Conservation (phyloP, 164 flowering plant genomes). For the Stephania japonica region DNA sequence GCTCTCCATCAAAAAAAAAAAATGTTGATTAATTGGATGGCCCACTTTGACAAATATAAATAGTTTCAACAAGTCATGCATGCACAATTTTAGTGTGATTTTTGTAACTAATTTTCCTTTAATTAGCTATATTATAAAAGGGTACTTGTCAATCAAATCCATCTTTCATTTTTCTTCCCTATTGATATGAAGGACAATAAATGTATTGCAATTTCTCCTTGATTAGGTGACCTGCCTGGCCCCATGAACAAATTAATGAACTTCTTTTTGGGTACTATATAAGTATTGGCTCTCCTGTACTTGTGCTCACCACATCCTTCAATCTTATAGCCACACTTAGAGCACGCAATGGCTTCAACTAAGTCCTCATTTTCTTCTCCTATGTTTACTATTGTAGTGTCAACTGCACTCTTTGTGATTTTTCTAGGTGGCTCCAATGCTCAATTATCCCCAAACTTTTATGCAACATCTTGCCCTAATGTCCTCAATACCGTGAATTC, state of each 20-base stretch:
- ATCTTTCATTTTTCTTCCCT: not conserved
- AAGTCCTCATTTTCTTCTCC: conserved; percentile 3
- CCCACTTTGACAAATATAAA: not conserved
- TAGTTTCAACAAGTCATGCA: not conserved
- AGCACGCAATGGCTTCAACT: conserved; percentile 3
- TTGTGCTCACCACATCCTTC: not conserved
- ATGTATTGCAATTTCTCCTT: not conserved
- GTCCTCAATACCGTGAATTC: conserved; percentile 37
- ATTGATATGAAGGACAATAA: not conserved
- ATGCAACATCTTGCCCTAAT: conserved; percentile 56
- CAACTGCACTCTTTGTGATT: conserved; percentile 9
- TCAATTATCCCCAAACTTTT: conserved; percentile 59
- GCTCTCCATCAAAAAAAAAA: too few relatives aligned
- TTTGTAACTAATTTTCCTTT: not conserved
- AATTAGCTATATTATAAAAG: not conserved
- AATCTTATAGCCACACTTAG: not conserved
- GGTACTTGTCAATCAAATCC: not conserved
- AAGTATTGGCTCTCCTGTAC: not conserved
- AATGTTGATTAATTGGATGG: too few relatives aligned
- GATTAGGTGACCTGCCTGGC: conserved; percentile 6
- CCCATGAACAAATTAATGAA: not conserved
- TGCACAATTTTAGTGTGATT: not conserved
- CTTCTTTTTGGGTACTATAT: not conserved
- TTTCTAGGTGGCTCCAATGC: conserved; percentile 42
- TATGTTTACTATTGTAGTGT: not conserved